Conservation (phyloP, 495 filamentous ascomycete genomes). For the Penicillium simplicissimum region DNA sequence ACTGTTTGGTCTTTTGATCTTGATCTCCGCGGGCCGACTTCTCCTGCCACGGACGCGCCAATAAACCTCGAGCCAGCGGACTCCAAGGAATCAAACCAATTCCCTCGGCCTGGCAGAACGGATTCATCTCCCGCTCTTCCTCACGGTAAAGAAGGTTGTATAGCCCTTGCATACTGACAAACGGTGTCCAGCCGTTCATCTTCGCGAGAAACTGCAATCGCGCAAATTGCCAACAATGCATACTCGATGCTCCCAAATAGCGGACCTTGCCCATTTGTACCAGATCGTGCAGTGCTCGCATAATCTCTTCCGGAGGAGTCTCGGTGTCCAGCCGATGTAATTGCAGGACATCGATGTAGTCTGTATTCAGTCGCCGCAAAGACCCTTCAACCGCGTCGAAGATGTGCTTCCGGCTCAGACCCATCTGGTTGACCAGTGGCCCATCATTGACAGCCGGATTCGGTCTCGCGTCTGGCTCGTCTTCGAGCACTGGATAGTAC, state of each 20-base stretch:
- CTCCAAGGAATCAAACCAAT: slow-evolving; percentile 69
- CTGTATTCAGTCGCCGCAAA: slow-evolving; percentile 47
- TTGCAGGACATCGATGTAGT: slow-evolving; percentile 58
- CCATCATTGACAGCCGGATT: slow-evolving; percentile 28
- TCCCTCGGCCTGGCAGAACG: slow-evolving; percentile 65
- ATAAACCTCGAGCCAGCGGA: slow-evolving; percentile 53
- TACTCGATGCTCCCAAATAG: slow-evolving; percentile 61
- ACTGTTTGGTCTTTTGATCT: slow-evolving; percentile 21
- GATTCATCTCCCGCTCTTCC: slow-evolving; percentile 73
- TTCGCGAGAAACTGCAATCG: slow-evolving; percentile 45
- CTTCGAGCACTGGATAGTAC: slow-evolving; percentile 55
- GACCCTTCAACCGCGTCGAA: slow-evolving; percentile 54
- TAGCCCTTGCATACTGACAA: slow-evolving; percentile 68
- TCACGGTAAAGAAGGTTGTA: slow-evolving; percentile 72
- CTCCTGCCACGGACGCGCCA: slow-evolving; percentile 45
- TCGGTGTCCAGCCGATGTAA: slow-evolving; percentile 53
- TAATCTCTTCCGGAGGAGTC: slow-evolving; percentile 66
- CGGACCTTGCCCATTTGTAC: slow-evolving; percentile 62
- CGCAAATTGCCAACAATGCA: slow-evolving; percentile 43
- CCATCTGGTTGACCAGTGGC: slow-evolving; percentile 45
- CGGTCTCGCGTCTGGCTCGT: slow-evolving; percentile 19
- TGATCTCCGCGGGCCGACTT: slow-evolving; percentile 22
- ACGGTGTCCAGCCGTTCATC: slow-evolving; percentile 66
- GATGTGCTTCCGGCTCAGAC: slow-evolving; percentile 52
- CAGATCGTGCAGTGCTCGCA: slow-evolving; percentile 70